Base-by-base conservation (phyloP, 306 rosid species). In the Hylodesmum podocarpum region DNA sequence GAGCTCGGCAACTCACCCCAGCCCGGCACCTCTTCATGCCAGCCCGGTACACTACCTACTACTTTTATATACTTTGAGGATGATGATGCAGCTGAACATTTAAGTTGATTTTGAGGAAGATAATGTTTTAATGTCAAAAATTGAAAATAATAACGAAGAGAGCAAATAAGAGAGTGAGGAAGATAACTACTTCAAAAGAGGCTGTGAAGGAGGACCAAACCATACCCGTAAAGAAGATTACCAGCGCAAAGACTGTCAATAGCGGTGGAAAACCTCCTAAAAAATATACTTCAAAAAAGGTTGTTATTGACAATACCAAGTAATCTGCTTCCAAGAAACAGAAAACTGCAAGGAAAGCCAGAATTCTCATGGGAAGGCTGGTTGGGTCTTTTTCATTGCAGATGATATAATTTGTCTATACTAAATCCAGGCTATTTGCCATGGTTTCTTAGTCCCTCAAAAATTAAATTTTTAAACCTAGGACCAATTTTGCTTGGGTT, bases 151-250 rank as follows among this genome's bases (percentile, higher is more conserved):
- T 34, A 81, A 73, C 14, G 86, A 78, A 47, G 89, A 83, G 62
- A 69, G 67, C 46, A 77, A 78, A 27, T 90, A 85, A 18, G 88
- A 85, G 47, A 81, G 87, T 13, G 91, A 88, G 80, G 92, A 89
- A 72, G 85, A 88, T 18, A 80, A 86, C 78, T 37, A 46, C 87
- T 40, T 81, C 96, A 47, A 87, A 83, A 68, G 84, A 84, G 86
- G 41, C 7, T 61, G 70, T 39, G 66, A 89, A 87, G 70, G 90
- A 87, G 78, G 78, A 78, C 61, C 86, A 70, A 72, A 6, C 72
- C 57, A 66, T 86, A 54, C 76, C 92, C 13, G 73, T 63, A 65
- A 90, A 84, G 82, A 92, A 90, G 82, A 74, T 73, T 36, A 31
- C 82, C 12, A 39, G 84, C 13, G 88, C 28, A 27, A 89, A 84